Evolutionary conservation across 371 early-diverging fungal genomes (phyloP).

Genomic region (Mortierella sp.): DNA sequence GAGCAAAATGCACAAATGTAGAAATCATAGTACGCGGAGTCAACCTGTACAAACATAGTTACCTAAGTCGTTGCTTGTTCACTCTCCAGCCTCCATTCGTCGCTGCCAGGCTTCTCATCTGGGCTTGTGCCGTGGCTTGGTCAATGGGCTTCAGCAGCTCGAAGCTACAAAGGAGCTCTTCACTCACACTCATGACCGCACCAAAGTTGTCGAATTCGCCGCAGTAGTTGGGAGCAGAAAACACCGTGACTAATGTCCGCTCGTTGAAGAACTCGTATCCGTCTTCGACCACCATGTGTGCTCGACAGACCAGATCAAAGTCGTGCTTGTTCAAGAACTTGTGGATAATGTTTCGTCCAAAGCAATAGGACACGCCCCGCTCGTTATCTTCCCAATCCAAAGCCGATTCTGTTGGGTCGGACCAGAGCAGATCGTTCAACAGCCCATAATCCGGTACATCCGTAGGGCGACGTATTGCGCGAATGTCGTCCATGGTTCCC

Average conservation of each 20-base stretch:
- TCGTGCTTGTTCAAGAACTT: slow-evolving; percentile 92
- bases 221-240: slow-evolving; percentile 99
- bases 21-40: background rate
- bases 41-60: background rate
- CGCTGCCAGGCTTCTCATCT: slow-evolving; percentile 51
- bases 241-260: slow-evolving; percentile 96
- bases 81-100: slow-evolving; percentile 51
- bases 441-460: slow-evolving; percentile 98
- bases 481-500: slow-evolving; percentile 95
- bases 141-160: slow-evolving; percentile 55
- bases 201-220: slow-evolving; percentile 98
- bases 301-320: slow-evolving; percentile 94
- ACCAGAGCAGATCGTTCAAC: slow-evolving; percentile 92
- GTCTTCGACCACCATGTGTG: slow-evolving; percentile 99
- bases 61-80: slow-evolving; percentile 52
- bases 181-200: slow-evolving; percentile 96
- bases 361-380: slow-evolving; percentile 96
- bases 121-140: slow-evolving; percentile 41
- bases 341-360: slow-evolving; percentile 91
- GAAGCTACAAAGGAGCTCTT: slow-evolving; percentile 86
- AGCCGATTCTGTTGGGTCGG: slow-evolving; percentile 84
- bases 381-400: slow-evolving; percentile 98
- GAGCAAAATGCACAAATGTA: background rate
- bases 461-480: slow-evolving; percentile 90
- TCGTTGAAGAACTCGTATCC: slow-evolving; percentile 99